Conservation (phyloP, 129 eudicot species). For the Helianthus tuberosus region DNA sequence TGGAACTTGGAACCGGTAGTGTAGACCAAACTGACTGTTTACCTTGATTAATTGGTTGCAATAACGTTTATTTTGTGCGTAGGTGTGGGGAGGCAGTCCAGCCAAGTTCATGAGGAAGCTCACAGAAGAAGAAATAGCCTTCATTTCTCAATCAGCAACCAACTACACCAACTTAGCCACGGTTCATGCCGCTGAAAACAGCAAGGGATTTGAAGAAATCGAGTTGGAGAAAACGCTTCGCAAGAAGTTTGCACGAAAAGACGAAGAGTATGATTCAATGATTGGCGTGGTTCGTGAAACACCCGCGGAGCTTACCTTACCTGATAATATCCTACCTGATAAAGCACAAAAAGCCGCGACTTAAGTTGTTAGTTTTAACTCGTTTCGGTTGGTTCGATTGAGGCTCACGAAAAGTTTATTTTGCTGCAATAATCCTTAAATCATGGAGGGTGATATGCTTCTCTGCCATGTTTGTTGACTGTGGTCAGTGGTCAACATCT, state of each 20-base stretch:
- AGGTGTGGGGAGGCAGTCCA: conserved; percentile 99
- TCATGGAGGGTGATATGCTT: conserved; percentile 40
- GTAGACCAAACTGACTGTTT: neutral
- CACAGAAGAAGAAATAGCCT: conserved; percentile 89
- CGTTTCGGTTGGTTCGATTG: neutral
- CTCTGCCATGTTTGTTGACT: conserved; percentile 23
- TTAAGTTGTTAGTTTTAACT: conserved; percentile 18
- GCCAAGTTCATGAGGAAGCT: conserved; percentile 94
- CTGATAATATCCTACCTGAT: conserved; percentile 61
- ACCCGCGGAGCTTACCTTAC: conserved; percentile 65
- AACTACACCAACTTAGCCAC: conserved; percentile 80
- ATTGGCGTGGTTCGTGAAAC: conserved; percentile 82
- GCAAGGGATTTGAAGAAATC: conserved; percentile 66
- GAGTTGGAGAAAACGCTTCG: conserved; percentile 80
- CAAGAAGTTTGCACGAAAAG: conserved; percentile 76
- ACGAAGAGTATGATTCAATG: conserved; percentile 81
- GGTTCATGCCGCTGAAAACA: conserved; percentile 91
- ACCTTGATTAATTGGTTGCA: too few species aligned
- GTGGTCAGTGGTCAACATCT: conserved; percentile 24
- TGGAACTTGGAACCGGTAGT: too few species aligned
- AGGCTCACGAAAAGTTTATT: conserved; percentile 9
- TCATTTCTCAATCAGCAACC: conserved; percentile 83
- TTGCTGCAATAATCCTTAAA: conserved; percentile 30
- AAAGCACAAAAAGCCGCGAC: conserved; percentile 52
- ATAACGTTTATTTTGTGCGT: neutral